These are phyloP conservation scores for Aspergillus sp. DNA, from an alignment of 2,329 filamentous ascomycete genomes.

Conservation along the genomic window DNA sequence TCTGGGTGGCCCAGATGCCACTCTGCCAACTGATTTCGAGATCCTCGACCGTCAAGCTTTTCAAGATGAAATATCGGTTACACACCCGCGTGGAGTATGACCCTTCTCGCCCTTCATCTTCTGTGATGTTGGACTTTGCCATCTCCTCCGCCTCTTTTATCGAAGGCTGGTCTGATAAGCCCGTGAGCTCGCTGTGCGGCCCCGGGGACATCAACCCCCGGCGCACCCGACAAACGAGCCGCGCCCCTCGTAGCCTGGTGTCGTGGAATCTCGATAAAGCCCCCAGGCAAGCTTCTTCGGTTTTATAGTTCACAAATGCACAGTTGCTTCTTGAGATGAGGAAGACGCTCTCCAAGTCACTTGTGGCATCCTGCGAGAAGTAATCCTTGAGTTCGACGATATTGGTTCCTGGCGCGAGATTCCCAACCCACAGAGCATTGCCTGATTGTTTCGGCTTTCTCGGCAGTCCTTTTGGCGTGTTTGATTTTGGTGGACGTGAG, in stretches of 20 bases:
- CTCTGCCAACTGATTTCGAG: conserved; percentile 84
- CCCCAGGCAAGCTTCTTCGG: conserved; percentile 70
- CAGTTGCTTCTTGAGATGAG: conserved; percentile 97
- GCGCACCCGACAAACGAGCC: conserved; percentile 80
- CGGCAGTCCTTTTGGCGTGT: conserved; percentile 60
- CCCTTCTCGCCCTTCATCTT: conserved; percentile 11
- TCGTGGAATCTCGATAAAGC: conserved; percentile 88
- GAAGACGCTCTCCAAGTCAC: conserved; percentile 82
- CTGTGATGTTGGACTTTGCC: conserved; percentile 3
- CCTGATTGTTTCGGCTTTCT: conserved; percentile 70
- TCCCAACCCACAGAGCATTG: conserved; percentile 94
- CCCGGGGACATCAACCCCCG: conserved; percentile 50
- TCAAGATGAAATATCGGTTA: conserved; percentile 87
- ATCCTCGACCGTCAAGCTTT: conserved; percentile 88
- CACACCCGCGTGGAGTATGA: conserved; percentile 41
- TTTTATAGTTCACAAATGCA: conserved; percentile 92
- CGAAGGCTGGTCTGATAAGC: conserved; percentile 53
- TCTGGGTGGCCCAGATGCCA: conserved; percentile 90
- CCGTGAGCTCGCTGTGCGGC: conserved; percentile 24
- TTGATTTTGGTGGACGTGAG: conserved; percentile 12
- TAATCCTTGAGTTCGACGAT: conserved; percentile 86
- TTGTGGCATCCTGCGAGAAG: conserved; percentile 74
- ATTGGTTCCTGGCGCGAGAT: conserved; percentile 79
- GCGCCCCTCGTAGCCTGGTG: conserved; percentile 80
- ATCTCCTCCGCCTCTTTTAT: conserved; percentile 30